These are phyloP conservation scores for Avena insularis DNA, from an alignment of 176 grass and related monocot genomes.

Conservation along the genomic window DNA sequence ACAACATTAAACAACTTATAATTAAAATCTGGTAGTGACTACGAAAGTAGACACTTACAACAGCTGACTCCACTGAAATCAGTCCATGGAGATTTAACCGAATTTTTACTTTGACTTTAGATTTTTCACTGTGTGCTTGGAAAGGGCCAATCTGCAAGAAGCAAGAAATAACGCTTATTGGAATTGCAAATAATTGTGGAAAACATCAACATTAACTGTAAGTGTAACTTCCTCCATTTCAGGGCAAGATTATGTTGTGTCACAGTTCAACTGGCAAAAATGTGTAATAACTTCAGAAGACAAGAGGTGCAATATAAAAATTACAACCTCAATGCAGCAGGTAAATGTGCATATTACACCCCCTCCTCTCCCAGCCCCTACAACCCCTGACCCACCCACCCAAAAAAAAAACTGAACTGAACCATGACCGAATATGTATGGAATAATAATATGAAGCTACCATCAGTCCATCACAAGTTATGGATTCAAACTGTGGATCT, in stretches of 20 bases:
- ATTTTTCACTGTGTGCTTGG: conserved; percentile 60
- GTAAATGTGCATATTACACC: background rate
- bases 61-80: conserved; percentile 83
- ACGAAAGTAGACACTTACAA: conserved; percentile 61
- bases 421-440: background rate
- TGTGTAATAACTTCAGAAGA: conserved; percentile 8
- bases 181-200: conserved; percentile 37
- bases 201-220: conserved; percentile 21
- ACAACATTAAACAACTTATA: conserved; percentile 1
- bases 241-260: conserved; percentile 10
- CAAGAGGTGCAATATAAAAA: background rate
- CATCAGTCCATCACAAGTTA: background rate
- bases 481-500: conserved; percentile 5
- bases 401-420: background rate
- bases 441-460: background rate
- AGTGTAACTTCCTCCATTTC: conserved; percentile 33
- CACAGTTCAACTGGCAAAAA: background rate
- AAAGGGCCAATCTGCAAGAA: conserved; percentile 91
- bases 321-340: background rate
- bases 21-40: conserved; percentile 26
- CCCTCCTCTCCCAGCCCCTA: background rate
- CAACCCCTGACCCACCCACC: background rate
- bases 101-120: conserved; percentile 86
- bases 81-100: conserved; percentile 94
- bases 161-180: conserved; percentile 9